Conservation (phyloP, 2,329 filamentous ascomycete species). For the Penicillium sp. region DNA sequence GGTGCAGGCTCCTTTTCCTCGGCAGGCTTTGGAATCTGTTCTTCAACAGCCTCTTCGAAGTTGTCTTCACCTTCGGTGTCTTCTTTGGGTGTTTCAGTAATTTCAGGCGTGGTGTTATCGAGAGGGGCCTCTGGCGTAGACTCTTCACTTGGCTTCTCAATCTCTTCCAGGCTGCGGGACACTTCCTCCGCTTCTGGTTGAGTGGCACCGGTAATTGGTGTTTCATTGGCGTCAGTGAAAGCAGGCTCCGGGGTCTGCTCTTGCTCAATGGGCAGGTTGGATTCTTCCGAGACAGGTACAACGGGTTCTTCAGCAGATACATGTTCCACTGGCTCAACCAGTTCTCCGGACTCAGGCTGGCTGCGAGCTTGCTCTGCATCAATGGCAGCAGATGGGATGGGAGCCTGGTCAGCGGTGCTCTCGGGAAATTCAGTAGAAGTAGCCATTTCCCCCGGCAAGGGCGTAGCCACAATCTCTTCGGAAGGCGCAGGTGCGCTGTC, state of each 20-base stretch:
- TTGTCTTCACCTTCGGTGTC: constrained; percentile 12
- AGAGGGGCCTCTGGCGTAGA: not conserved
- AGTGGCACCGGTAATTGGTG: not conserved
- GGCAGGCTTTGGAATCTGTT: constrained; percentile 5
- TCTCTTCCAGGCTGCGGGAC: not conserved
- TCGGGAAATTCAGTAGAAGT: not conserved
- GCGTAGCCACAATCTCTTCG: not conserved
- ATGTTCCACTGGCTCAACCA: not conserved
- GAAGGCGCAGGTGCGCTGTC: not conserved
- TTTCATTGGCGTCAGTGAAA: constrained; percentile 3
- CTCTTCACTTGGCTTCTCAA: constrained; percentile 6
- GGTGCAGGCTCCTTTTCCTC: not conserved
- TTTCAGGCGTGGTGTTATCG: not conserved
- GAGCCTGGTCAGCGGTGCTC: not conserved
- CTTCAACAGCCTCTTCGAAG: constrained; percentile 21
- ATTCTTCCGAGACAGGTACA: not conserved
- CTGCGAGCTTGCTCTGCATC: not conserved
- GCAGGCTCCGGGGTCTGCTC: not conserved
- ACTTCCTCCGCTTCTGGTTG: not conserved
- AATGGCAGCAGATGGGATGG: not conserved
- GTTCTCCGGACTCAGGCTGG: not conserved
- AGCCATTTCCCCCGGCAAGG: not conserved
- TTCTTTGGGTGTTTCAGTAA: constrained; percentile 9
- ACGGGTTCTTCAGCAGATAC: not conserved
- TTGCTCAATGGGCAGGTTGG: not conserved